Evolutionary conservation across 192 early-diverging fungal genomes (phyloP).

Genomic region (Mortierella hygrophila): DNA sequence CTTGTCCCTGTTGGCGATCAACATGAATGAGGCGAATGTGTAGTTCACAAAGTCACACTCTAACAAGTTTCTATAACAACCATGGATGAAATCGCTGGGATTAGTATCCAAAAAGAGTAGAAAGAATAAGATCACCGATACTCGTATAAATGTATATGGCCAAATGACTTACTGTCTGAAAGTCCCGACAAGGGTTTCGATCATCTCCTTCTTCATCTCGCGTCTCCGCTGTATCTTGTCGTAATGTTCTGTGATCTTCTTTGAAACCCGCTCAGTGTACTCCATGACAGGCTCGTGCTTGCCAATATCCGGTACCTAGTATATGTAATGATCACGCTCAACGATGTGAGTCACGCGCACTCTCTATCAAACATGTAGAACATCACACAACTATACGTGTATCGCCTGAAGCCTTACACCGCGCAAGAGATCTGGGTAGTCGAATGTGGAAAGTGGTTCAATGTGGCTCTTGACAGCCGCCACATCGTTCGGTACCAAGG

Average conservation of each 20-base stretch:
- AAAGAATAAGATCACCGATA: neutral
- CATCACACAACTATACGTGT: neutral
- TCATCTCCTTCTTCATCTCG: conserved; percentile 34
- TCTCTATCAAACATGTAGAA: neutral
- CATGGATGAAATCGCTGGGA: neutral
- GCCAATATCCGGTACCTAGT: conserved; percentile 30
- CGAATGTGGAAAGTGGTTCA: conserved; percentile 31
- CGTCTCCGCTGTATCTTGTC: conserved; percentile 2
- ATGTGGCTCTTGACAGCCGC: conserved; percentile 32
- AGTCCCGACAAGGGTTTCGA: conserved; percentile 11
- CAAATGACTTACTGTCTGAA: conserved; percentile 20
- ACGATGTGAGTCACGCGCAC: no score
- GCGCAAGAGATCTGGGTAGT: conserved; percentile 24
- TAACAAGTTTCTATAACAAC: conserved; percentile 32
- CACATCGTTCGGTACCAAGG: conserved; percentile 38
- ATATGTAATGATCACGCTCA: no score
- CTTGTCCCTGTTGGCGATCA: conserved; percentile 13
- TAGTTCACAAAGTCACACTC: conserved; percentile 32
- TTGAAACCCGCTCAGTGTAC: conserved; percentile 20
- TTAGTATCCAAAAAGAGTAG: neutral
- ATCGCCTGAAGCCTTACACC: neutral
- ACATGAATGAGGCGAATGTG: conserved; percentile 29
- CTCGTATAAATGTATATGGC: no score
- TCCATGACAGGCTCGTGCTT: conserved; percentile 25
- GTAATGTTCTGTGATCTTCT: conserved; percentile 21